A percentile compares a stretch with the other conserved stretches of the same genome.
Conservation (phyloP, 2,329 filamentous ascomycete genomes). For the Paramyrothecium sp. region DNA sequence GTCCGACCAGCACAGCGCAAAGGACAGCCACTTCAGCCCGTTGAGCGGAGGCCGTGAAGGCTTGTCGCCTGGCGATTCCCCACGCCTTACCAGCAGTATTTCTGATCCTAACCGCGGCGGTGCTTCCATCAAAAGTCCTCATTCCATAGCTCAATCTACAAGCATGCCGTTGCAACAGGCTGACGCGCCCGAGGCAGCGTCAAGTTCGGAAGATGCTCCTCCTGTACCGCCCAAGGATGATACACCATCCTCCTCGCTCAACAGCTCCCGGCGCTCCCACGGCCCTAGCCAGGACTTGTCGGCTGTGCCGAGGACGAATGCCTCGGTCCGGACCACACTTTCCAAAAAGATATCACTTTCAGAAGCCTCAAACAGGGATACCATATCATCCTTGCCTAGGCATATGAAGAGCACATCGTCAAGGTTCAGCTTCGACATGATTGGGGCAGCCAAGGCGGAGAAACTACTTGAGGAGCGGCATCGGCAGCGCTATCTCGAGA, state of each 20-base stretch:
- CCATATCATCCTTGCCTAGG: conserved; percentile 51
- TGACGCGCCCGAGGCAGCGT: neutral
- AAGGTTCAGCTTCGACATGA: conserved; percentile 80
- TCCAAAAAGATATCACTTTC: conserved; percentile 55
- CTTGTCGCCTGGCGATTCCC: conserved; percentile 3
- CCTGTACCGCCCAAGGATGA: conserved; percentile 39
- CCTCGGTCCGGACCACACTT: conserved; percentile 31
- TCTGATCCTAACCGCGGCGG: conserved; percentile 23
- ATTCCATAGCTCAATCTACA: conserved; percentile 19
- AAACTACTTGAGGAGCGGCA: conserved; percentile 73
- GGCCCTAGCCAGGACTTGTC: neutral
- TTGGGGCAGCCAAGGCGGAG: conserved; percentile 65
- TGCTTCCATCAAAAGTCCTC: conserved; percentile 22
- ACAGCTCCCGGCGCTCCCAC: neutral
- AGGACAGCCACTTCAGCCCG: neutral
- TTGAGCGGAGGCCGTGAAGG: conserved; percentile 24
- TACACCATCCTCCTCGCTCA: conserved; percentile 12
- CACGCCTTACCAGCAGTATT: conserved; percentile 24
- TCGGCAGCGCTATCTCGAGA: conserved; percentile 64
- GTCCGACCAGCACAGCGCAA: neutral
- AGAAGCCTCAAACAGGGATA: conserved; percentile 42
- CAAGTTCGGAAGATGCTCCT: conserved; percentile 20
- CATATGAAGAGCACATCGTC: conserved; percentile 77
- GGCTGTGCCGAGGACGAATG: conserved; percentile 11
- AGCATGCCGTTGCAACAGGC: conserved; percentile 21